Base-by-base conservation (phyloP, 352 stramenopile genomes). In the Phytopythium helicoides region DNA sequence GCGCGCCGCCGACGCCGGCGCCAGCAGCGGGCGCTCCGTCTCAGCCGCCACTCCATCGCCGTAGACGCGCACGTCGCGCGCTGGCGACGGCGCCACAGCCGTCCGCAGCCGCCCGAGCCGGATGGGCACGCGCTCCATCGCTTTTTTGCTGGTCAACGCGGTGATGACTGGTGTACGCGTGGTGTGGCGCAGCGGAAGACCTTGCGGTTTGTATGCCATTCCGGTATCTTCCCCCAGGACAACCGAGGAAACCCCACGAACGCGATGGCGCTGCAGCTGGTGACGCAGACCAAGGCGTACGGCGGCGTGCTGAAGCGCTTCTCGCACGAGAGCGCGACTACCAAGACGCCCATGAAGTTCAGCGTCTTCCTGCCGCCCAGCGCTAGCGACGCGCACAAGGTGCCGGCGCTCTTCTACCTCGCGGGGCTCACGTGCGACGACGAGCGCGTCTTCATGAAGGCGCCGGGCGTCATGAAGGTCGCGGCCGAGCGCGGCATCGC, bases 371-470 rank as follows among this genome's bases (percentile, higher is more conserved):
- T 97, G 37, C 89, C 88, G 14, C 72, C 81, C 1, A 65, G 26
- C 38, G 79, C 82, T 19, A 82, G 51, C 35, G 83, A 92, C 19
- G 67, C 54, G 39, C 38, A 69, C 60, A 90, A 92, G 54, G 83
- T 94, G 58, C 86, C 82, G 0, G 81, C 76, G 66, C 76, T 99
- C 35, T 99, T 97, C 67, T 99, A 96, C 78, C 76, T 99, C 46
- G 88, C 83, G 16, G 96, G 97, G 0, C 82, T 99, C 53, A 99
- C 97, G 45, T 99, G 97, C 75, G 97, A 92, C 62, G 93, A 98
- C 64, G 87, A 98, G 61, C 90, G 98, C 57, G 85, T 98, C 50
- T 96, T 98, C 64, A 91, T 96, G 47, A 99, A 99, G 68, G 96
- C 90, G 18, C 75, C 80, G 21, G 87, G 76, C 45, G 95, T 95